Conservation (phyloP, 2,329 filamentous ascomycete species). For the Pezicula carpinea region DNA sequence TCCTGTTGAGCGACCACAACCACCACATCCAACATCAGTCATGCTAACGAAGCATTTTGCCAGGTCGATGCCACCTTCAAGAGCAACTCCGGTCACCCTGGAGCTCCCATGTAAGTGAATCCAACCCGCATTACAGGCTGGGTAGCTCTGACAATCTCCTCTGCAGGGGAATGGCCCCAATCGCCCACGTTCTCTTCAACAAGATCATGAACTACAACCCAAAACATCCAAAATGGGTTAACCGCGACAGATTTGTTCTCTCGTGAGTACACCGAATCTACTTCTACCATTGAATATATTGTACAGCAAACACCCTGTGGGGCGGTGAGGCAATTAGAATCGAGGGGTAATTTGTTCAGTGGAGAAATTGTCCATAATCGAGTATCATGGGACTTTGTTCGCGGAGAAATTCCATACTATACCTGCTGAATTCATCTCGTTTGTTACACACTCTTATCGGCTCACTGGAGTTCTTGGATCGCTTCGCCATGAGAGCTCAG, state of each 20-base stretch:
- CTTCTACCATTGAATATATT: not conserved
- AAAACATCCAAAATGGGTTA: conserved; percentile 95
- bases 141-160: conserved; percentile 30
- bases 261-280: conserved; percentile 64
- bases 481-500: conserved; percentile 1
- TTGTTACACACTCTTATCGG: not conserved
- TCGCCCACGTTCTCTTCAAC: conserved; percentile 96
- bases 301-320: not conserved
- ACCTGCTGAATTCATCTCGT: too few relatives aligned
- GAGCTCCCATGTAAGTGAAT: conserved; percentile 81
- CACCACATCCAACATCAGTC: conserved; percentile 5
- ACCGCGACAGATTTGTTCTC: conserved; percentile 97
- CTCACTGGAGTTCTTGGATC: not conserved
- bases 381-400: not conserved
- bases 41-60: conserved; percentile 15
- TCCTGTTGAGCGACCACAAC: not conserved
- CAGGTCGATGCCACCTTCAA: conserved; percentile 96
- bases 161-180: conserved; percentile 75
- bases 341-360: not conserved
- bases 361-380: too few relatives aligned
- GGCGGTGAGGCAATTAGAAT: not conserved
- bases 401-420: too few relatives aligned
- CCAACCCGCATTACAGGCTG: conserved; percentile 20
- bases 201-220: conserved; percentile 99
- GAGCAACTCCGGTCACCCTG: conserved; percentile 97